Conservation (phyloP, 2,329 filamentous ascomycete species). For the Orbilia brochopaga region DNA sequence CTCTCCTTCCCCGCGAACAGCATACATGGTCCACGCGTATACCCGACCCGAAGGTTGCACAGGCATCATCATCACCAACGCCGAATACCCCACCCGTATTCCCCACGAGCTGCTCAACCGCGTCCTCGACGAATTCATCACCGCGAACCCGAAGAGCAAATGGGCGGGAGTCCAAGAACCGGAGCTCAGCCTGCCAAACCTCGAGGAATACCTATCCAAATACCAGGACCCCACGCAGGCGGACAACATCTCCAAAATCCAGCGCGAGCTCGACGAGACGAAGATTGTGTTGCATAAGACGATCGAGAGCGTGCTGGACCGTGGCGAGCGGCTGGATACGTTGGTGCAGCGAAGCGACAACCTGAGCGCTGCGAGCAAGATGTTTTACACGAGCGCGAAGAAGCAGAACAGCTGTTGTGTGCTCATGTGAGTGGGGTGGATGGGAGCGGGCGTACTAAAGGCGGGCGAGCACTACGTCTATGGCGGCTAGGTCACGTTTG, state of each 20-base stretch:
- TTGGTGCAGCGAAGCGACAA: conserved; percentile 92
- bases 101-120: conserved; percentile 84
- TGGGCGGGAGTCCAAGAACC: conserved; percentile 66
- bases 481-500: background rate
- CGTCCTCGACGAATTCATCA: conserved; percentile 63
- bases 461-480: background rate
- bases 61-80: conserved; percentile 77
- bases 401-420: conserved; percentile 80
- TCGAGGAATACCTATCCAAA: conserved; percentile 77
- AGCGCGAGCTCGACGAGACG: conserved; percentile 94
- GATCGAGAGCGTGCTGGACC: conserved; percentile 83
- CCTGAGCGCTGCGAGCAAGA: conserved; percentile 89
- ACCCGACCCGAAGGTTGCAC: conserved; percentile 75
- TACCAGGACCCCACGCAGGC: conserved; percentile 89
- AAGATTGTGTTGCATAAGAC: conserved; percentile 98
- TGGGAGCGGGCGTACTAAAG: background rate
- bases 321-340: conserved; percentile 95
- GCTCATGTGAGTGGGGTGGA: conserved; percentile 65
- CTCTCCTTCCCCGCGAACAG: conserved; percentile 56
- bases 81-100: conserved; percentile 76
- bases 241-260: conserved; percentile 93
- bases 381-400: conserved; percentile 90
- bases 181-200: conserved; percentile 67
- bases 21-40: conserved; percentile 80
- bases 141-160: conserved; percentile 66